Evolutionary conservation across 2,329 filamentous ascomycete genomes (phyloP).

Genomic region (Neofusicoccum cordaticola): DNA sequence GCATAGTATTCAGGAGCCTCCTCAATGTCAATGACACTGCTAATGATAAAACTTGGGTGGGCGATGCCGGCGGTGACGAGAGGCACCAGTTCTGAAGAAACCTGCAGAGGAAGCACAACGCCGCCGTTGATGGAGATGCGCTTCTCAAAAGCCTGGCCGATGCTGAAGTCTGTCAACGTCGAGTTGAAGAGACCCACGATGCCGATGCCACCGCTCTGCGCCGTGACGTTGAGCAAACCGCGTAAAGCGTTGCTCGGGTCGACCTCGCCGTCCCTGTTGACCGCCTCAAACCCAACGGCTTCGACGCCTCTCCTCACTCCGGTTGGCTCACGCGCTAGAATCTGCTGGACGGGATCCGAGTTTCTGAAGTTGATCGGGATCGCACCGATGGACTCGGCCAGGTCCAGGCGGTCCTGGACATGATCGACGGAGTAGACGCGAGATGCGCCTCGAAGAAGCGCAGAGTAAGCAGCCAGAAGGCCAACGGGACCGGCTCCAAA

Average conservation of each 20-base stretch:
- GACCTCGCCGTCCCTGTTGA: constrained; percentile 23
- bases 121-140: too few relatives aligned
- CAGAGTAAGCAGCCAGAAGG: constrained; percentile 21
- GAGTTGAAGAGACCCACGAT: constrained; percentile 21
- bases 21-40: constrained; percentile 21
- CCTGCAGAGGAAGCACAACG: background rate
- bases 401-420: constrained; percentile 19
- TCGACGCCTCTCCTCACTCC: constrained; percentile 21
- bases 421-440: constrained; percentile 22
- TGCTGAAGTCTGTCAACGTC: too few relatives aligned
- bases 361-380: constrained; percentile 21
- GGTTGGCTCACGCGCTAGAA: constrained; percentile 18
- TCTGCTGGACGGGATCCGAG: constrained; percentile 20
- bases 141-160: too few relatives aligned
- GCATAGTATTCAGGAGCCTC: constrained; percentile 22
- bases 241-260: constrained; percentile 24
- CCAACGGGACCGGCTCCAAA: constrained; percentile 22
- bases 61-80: background rate
- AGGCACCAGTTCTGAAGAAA: constrained; percentile 22
- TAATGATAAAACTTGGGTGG: constrained; percentile 18
- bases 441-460: constrained; percentile 21
- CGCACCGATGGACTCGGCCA: constrained; percentile 19
- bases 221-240: constrained; percentile 28
- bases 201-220: constrained; percentile 29
- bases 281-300: constrained; percentile 18